Evolutionary conservation across 305 asterid genomes (phyloP).

Genomic region (Stenogyne calaminthoides): DNA sequence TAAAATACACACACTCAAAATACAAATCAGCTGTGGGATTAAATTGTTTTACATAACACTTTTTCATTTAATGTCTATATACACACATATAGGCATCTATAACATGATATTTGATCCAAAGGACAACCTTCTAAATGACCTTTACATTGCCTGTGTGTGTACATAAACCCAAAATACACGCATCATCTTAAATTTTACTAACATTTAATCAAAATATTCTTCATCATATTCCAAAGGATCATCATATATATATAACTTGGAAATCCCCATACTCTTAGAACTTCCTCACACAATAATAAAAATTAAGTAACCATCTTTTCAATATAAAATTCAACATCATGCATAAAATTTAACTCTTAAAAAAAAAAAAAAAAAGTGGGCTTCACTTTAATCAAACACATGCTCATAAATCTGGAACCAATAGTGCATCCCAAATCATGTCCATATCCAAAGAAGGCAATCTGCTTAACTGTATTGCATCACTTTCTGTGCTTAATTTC

Average conservation of each 20-base stretch:
- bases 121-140: neutral
- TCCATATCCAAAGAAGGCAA: constrained; percentile 91
- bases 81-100: neutral
- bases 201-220: constrained; percentile 5
- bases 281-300: neutral
- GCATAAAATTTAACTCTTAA: neutral
- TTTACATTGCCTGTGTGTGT: neutral
- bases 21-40: too few species aligned
- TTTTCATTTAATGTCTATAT: too few species aligned
- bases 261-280: neutral
- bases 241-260: neutral
- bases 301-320: neutral
- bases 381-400: neutral
- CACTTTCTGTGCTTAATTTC: constrained; percentile 30
- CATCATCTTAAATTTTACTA: neutral
- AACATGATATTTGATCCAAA: neutral
- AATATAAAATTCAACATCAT: constrained; percentile 23
- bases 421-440: constrained; percentile 83
- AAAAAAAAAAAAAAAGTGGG: neutral
- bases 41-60: too few species aligned
- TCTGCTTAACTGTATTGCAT: constrained; percentile 56
- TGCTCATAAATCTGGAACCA: constrained; percentile 47
- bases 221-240: constrained; percentile 3
- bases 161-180: neutral
- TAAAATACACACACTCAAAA: too few species aligned